Evolutionary conservation across 202 grass and related monocot species (phyloP), one percentile per base, ranked within the genome.

Genomic region (Saccharum hybrid): DNA sequence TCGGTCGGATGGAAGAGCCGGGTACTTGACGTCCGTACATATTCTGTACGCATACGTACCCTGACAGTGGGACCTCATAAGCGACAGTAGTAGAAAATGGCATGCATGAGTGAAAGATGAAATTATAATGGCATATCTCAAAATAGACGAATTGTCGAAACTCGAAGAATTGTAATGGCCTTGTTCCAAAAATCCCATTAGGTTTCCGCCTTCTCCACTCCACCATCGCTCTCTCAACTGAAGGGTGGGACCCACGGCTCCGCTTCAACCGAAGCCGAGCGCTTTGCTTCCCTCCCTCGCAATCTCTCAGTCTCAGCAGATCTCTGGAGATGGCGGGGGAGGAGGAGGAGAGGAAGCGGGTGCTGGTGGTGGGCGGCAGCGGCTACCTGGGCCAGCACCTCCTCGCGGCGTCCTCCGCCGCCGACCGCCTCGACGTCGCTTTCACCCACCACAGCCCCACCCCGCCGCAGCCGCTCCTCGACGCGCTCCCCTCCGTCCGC

Each of bases 321-420:
- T 60, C 57, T 60, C 57, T 63, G 36, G 28, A 52, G 79, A 31
- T n/a, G 48, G 85, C n/a, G 54, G 66, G 12, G 75, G 49, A 15
- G 46, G 34, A n/a, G n/a, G n/a, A 69, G 87, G 71, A 79, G 83
- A 61, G 78, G 82, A 30, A 60, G 87, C 57, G 88, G 52, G 81
- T 98, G 87, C 65, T 94, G 30, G 89, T 98, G 69, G 88, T 94
- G 74, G 95, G 95, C 7, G 92, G 92, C 76, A 95, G 81, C 68
- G 92, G 95, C 37, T 98, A 95, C 85, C 78, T 95, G n/a, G n/a
- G n/a, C n/a, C n/a, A n/a, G n/a, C n/a, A n/a, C n/a, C n/a, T n/a
- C n/a, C n/a, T n/a, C n/a, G n/a, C n/a, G n/a, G n/a, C n/a, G n/a
- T n/a, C n/a, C n/a, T n/a, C n/a, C n/a, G n/a, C 37, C 56, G 51